phyloP scores from a whole-genome alignment of 805 yeast genomes.

The Candida golubevii region DNA sequence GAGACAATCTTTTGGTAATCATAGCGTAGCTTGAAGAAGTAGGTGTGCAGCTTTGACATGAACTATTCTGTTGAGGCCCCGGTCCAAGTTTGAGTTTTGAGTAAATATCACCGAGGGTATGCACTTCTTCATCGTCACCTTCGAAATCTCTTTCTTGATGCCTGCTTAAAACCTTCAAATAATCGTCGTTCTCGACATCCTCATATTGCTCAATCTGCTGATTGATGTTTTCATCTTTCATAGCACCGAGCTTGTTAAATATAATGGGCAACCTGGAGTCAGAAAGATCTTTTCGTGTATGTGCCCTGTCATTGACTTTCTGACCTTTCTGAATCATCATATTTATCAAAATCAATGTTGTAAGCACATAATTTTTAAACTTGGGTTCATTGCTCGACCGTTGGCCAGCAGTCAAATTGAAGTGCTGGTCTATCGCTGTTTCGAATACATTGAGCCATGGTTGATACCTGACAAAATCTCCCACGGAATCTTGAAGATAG shows the following conservation, averaged over 20 bases:
- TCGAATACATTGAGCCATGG: slow-evolving; percentile 41
- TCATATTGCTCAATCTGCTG: slow-evolving; percentile 38
- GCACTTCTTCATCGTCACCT: slow-evolving; percentile 8
- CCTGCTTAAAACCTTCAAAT: slow-evolving; percentile 19
- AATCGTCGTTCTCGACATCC: slow-evolving; percentile 37
- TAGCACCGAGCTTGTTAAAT: slow-evolving; percentile 30
- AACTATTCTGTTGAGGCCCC: slow-evolving; percentile 1
- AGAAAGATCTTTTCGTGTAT: slow-evolving; percentile 32
- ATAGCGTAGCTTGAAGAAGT: slow-evolving; percentile 16
- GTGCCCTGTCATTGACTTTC: slow-evolving; percentile 24
- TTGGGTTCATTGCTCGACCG: slow-evolving; percentile 15
- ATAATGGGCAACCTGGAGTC: slow-evolving; percentile 34
- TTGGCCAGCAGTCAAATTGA: slow-evolving; percentile 13
- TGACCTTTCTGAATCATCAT: slow-evolving; percentile 28
- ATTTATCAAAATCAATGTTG: slow-evolving; percentile 35
- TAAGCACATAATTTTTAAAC: slow-evolving; percentile 31
- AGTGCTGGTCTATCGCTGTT: slow-evolving; percentile 29
- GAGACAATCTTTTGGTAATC: slow-evolving; percentile 24
- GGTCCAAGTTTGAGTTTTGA: slow-evolving; percentile 12
- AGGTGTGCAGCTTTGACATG: not conserved
- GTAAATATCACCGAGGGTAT: slow-evolving; percentile 14
- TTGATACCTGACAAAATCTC: slow-evolving; percentile 34
- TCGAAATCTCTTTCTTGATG: slow-evolving; percentile 5
- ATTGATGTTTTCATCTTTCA: slow-evolving; percentile 29
- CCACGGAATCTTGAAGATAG: slow-evolving; percentile 31